Conservation (phyloP, 1,284 basidiomycete genomes). For the Sphagnurus paluster region DNA sequence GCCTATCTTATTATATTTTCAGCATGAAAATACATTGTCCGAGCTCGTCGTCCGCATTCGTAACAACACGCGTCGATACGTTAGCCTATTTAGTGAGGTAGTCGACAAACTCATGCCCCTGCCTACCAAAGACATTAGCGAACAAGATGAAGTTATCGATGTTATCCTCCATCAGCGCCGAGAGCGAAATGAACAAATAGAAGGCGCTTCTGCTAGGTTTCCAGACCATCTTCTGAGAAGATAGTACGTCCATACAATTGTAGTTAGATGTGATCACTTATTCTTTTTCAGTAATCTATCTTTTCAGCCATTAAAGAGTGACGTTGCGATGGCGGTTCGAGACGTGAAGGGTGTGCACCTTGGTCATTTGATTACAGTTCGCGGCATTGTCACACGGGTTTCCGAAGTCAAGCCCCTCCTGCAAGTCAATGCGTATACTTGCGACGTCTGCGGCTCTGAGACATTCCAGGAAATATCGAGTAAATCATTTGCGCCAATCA, state of each 20-base stretch:
- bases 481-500: conserved; percentile 88
- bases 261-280: conserved; percentile 15
- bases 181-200: conserved; percentile 81
- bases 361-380: conserved; percentile 92
- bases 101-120: conserved; percentile 87
- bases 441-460: conserved; percentile 97
- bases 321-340: conserved; percentile 84
- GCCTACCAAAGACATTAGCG: conserved; percentile 86
- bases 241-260: conserved; percentile 69
- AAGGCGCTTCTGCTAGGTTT: conserved; percentile 72
- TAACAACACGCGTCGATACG: conserved; percentile 89
- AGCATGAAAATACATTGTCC: conserved; percentile 67
- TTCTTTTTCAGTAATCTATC: conserved; percentile 77
- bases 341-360: conserved; percentile 86
- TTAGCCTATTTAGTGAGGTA: conserved; percentile 87
- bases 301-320: conserved; percentile 81
- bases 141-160: conserved; percentile 91
- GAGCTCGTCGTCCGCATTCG: conserved; percentile 78
- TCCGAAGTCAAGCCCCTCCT: conserved; percentile 98
- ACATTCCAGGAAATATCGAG: conserved; percentile 98
- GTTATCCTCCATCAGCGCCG: conserved; percentile 92
- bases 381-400: conserved; percentile 97
- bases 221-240: conserved; percentile 89
- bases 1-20: conserved; percentile 6
- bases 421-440: conserved; percentile 97